A percentile compares a stretch with the other conserved stretches of the same genome.
Evolutionary conservation across 768 basidiomycete species (phyloP).

Genomic region (Termitomyces sp.): DNA sequence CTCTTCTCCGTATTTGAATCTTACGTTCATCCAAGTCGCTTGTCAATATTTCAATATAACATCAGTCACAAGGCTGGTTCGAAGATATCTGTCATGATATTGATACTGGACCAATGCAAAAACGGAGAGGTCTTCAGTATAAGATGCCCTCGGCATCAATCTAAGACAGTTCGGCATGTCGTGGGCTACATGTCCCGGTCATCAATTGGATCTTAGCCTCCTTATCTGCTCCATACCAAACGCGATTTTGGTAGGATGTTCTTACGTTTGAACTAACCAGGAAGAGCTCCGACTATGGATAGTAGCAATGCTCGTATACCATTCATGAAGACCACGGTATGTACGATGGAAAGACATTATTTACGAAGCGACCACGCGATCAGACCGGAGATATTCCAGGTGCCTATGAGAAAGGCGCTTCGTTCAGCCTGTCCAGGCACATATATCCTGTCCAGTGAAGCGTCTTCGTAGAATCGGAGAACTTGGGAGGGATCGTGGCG

Average conservation of each 20-base stretch:
- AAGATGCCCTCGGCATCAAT: neutral
- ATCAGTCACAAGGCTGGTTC: neutral
- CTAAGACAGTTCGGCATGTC: neutral
- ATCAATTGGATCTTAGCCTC: neutral
- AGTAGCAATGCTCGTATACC: neutral
- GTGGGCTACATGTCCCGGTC: neutral
- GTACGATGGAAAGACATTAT: neutral
- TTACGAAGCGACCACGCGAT: neutral
- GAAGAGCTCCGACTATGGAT: neutral
- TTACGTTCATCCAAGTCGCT: neutral
- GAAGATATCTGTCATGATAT: neutral
- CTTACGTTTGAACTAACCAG: neutral
- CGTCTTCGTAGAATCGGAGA: neutral
- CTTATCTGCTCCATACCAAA: neutral
- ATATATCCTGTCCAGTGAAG: neutral
- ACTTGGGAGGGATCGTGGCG: neutral
- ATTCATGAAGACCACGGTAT: neutral
- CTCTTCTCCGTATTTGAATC: neutral
- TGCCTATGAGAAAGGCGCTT: neutral
- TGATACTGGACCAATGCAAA: neutral
- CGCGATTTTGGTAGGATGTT: neutral
- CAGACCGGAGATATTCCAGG: neutral
- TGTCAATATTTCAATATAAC: neutral
- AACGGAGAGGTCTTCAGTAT: neutral
- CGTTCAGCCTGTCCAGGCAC: neutral